phyloP scores from a whole-genome alignment of 2,329 filamentous ascomycete species.

The Fusarium cyanostomum region DNA sequence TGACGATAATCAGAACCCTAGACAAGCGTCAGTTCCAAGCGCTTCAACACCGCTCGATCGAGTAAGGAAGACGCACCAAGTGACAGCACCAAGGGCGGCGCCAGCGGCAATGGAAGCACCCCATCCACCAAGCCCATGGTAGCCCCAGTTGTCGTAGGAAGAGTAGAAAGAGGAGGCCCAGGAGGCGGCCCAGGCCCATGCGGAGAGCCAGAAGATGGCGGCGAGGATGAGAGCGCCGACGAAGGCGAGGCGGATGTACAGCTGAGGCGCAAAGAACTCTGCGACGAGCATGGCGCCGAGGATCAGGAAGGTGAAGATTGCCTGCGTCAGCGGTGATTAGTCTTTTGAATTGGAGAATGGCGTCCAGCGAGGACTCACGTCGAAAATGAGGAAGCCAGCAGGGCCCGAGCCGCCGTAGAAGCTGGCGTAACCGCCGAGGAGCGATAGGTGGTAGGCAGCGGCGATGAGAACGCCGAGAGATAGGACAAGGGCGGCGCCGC shows the following conservation, averaged over 20 bases:
- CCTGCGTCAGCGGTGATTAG: constrained; percentile 42
- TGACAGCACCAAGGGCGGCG: constrained; percentile 54
- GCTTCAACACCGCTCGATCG: too few relatives aligned
- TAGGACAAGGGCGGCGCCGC: constrained; percentile 51
- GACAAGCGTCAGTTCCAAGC: background rate
- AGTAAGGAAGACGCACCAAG: constrained; percentile 46
- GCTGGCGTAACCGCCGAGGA: constrained; percentile 40
- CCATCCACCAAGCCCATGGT: constrained; percentile 35
- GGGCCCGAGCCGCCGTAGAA: constrained; percentile 46
- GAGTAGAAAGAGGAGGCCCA: constrained; percentile 44
- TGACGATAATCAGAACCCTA: constrained; percentile 52
- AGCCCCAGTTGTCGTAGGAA: constrained; percentile 33
- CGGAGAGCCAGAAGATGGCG: constrained; percentile 56
- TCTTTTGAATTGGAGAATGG: background rate
- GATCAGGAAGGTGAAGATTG: constrained; percentile 53
- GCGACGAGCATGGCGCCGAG: constrained; percentile 51
- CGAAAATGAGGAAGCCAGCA: constrained; percentile 57
- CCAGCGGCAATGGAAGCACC: constrained; percentile 49
- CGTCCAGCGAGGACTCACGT: constrained; percentile 49
- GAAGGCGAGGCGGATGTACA: constrained; percentile 49
- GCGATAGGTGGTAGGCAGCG: constrained; percentile 52
- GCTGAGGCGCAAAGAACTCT: constrained; percentile 48
- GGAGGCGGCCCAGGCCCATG: constrained; percentile 51
- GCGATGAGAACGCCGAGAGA: constrained; percentile 53
- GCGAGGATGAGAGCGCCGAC: constrained; percentile 49